Evolutionary conservation across 2,329 filamentous ascomycete species (phyloP), one percentile per base, ranked within the genome.

Genomic region (Penicillium sp.): DNA sequence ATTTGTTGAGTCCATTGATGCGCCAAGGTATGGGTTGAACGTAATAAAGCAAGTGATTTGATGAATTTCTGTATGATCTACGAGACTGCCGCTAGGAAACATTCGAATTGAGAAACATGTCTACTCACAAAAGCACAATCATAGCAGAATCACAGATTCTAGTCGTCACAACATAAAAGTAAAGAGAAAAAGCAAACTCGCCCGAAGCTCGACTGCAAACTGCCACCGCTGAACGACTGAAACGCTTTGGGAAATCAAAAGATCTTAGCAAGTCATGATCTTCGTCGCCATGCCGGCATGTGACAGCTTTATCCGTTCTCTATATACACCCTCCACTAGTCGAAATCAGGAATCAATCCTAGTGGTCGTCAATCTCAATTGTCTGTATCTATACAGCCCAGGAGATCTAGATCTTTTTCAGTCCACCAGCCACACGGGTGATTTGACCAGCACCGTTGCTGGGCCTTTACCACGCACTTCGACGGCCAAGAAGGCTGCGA

Each of bases 401-500:
- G 5, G 23, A 23, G 5, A 23, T 3, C 3, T 23, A 23, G 3
- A 3, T 23, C 23, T 23, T 3, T 23, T 27, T 45, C 42, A 70
- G 56, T 66, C 63, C 47, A 76, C 67, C 45, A 71, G 61, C 67
- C 76, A 93, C 30, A 92, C 86, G 13, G 89, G 88, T 18, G 89
- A 87, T 75, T 91, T 91, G 57, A 84, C 77, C 64, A 93, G 75
- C 44, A 91, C 86, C 72, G 89, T 89, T 56, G 68, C 66, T 9
- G 69, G 61, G 2, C 71, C 71, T 47, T 88, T 83, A 19, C 88
- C 88, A 59, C 87, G 79, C 7, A 93, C 88, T 73, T 92, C 89
- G 30, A 91, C 81, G 16, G 82, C 83, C 53, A 91, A 73, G 69
- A 92, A 93, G 5, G 86, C 87, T 1, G 89, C 86, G 70, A 92